Evolutionary conservation across 2,329 filamentous ascomycete species (phyloP).

Genomic region (Arthrobotrys musiformis): DNA sequence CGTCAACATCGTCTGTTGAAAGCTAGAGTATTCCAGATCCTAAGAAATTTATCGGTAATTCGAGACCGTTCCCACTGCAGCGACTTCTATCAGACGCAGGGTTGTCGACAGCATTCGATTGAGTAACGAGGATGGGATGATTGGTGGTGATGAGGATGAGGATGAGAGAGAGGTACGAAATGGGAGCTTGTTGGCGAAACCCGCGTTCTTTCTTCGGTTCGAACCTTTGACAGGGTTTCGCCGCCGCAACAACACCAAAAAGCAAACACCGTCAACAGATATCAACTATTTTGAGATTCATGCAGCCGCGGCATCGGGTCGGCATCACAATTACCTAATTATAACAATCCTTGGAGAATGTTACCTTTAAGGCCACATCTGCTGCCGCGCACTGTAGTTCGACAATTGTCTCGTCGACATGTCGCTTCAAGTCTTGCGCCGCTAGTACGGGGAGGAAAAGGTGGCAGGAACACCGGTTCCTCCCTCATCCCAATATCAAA

Average conservation of each 20-base stretch:
- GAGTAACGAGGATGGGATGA: neutral
- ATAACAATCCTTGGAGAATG: conserved; percentile 24
- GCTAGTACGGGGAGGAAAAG: conserved; percentile 23
- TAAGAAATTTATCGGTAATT: neutral
- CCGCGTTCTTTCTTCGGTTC: conserved; percentile 22
- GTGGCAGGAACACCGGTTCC: conserved; percentile 33
- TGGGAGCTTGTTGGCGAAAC: conserved; percentile 4
- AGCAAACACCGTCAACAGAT: conserved; percentile 24
- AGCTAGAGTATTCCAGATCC: neutral
- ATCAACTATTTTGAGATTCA: neutral
- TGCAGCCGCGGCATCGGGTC: neutral
- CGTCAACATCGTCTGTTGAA: conserved; percentile 3
- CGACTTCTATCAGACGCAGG: neutral
- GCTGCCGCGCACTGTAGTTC: conserved; percentile 4
- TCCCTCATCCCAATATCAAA: conserved; percentile 14
- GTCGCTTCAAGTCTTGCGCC: neutral
- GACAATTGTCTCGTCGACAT: conserved; percentile 26
- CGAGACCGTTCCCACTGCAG: neutral
- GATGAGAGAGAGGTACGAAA: neutral
- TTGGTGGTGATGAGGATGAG: too few species aligned
- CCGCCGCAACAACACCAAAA: conserved; percentile 26
- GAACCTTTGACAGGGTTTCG: neutral
- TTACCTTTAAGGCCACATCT: conserved; percentile 20
- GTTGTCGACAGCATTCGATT: neutral
- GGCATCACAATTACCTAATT: neutral